Evolutionary conservation across 192 early-diverging fungal species (phyloP), one percentile per base, ranked within the genome.

Genomic region (Podila horticola): DNA sequence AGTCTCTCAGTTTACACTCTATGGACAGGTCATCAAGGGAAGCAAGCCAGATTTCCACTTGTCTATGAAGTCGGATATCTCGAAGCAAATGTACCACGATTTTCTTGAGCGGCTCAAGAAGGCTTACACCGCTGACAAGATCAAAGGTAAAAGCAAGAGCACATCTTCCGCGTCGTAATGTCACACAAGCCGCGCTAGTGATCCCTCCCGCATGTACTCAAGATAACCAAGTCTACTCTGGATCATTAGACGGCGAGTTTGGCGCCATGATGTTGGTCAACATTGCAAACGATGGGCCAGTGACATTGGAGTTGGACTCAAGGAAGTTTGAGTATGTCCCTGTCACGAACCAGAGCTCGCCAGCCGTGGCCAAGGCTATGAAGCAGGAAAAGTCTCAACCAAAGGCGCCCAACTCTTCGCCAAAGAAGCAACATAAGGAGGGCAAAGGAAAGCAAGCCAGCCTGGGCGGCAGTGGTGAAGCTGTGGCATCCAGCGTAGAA

Each of bases 231-330:
- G 13, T 60, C 26, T n/a, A 6, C 1, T 51, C 19, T 65, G 22
- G 26, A 31, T 31, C 48, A n/a, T 26, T 65, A 92, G 94, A 91
- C 84, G 97, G 97, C 7, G 87, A 90, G 66, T 99, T 99, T 86
- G 96, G 97, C 4, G 97, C 94, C 7, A 99, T 98, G 97, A 99
- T 99, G 97, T 71, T 90, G 55, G 97, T 99, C 24, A 86, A 86
- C 15, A 87, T 97, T 81, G 87, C 91, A 12, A 99, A 99, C 81
- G 96, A 99, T 36, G 87, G 88, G 20, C 88, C 87, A 15, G 87
- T 90, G 20, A 90, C 88, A 5, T 66, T 90, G 13, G 88, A 90
- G 69, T 57, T 90, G 19, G 88, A 89, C 73, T 89, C 88, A 2
- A 70, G 86, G 10, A 89, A 89, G 66, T 89, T 87, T 62, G 82